Percentiles rank a stretch among this genome's conserved stretches.
Evolutionary conservation across 495 filamentous ascomycete genomes (phyloP).

Genomic region (Annulohypoxylon bovei): DNA sequence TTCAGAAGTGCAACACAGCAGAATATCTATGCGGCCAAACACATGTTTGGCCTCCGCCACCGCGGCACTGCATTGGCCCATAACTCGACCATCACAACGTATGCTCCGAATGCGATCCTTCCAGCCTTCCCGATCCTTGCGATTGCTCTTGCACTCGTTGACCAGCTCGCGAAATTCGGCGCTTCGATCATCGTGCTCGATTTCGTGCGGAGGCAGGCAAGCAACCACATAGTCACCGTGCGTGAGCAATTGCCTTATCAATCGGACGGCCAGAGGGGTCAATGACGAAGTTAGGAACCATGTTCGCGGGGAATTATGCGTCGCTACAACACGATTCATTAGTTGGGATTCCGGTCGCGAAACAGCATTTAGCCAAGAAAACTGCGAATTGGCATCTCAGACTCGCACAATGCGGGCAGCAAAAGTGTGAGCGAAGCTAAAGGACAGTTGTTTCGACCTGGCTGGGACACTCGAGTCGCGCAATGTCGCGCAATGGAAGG

Average conservation of each 20-base stretch:
- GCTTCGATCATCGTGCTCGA: conserved; percentile 67
- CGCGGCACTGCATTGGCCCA: conserved; percentile 77
- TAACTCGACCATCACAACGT: conserved; percentile 64
- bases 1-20: conserved; percentile 89
- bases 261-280: conserved; percentile 76
- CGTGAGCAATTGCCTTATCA: conserved; percentile 77
- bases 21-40: conserved; percentile 88
- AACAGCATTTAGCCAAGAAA: conserved; percentile 31
- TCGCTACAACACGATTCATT: conserved; percentile 57
- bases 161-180: conserved; percentile 65
- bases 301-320: conserved; percentile 70
- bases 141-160: conserved; percentile 65
- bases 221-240: conserved; percentile 89
- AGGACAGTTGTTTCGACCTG: not conserved
- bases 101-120: conserved; percentile 66
- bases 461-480: not conserved
- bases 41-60: conserved; percentile 84
- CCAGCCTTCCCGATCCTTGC: conserved; percentile 66
- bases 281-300: conserved; percentile 91
- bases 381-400: conserved; percentile 36
- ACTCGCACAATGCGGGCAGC: conserved; percentile 9
- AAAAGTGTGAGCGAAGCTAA: not conserved
- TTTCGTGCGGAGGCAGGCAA: conserved; percentile 75
- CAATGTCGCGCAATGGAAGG: conserved; percentile 21
- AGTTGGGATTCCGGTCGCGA: conserved; percentile 40